Percentiles rank a stretch among this genome's conserved stretches.
phyloP scores from a whole-genome alignment of 2,329 filamentous ascomycete genomes.

The Apiospora marii region DNA sequence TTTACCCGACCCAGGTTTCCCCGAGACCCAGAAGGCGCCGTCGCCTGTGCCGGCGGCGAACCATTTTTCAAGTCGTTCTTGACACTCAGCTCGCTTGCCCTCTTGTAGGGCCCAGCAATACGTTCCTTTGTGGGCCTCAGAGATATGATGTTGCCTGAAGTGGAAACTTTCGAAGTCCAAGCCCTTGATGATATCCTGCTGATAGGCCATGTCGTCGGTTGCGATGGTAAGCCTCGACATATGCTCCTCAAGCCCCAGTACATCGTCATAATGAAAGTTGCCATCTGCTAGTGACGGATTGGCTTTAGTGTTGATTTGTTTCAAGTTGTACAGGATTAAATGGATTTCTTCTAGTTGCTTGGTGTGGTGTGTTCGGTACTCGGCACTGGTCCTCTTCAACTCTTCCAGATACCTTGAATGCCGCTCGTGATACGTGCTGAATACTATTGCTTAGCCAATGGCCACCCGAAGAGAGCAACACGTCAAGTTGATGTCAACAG shows the following conservation, averaged over 20 bases:
- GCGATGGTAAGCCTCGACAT: neutral
- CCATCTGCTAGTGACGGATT: too few relatives aligned
- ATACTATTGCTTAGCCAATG: too few relatives aligned
- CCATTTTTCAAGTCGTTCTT: neutral
- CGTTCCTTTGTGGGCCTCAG: neutral
- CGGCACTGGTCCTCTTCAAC: neutral
- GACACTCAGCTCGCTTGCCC: neutral
- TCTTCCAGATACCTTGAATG: too few relatives aligned
- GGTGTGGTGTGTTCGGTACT: neutral
- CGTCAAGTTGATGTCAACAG: too few relatives aligned
- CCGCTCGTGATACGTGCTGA: too few relatives aligned
- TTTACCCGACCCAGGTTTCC: neutral
- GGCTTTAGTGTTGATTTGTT: neutral
- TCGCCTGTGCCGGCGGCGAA: neutral
- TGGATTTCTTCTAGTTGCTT: neutral
- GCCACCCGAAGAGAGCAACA: too few relatives aligned
- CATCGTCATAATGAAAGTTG: neutral
- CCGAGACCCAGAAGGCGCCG: neutral
- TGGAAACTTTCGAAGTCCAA: neutral
- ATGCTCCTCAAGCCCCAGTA: neutral
- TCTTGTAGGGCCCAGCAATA: neutral
- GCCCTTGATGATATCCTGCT: neutral
- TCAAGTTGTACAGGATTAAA: neutral
- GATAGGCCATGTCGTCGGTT: neutral
- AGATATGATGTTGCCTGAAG: neutral